Evolutionary conservation across 164 flowering plant species (phyloP).

Genomic region (Stephania yunnanensis): DNA sequence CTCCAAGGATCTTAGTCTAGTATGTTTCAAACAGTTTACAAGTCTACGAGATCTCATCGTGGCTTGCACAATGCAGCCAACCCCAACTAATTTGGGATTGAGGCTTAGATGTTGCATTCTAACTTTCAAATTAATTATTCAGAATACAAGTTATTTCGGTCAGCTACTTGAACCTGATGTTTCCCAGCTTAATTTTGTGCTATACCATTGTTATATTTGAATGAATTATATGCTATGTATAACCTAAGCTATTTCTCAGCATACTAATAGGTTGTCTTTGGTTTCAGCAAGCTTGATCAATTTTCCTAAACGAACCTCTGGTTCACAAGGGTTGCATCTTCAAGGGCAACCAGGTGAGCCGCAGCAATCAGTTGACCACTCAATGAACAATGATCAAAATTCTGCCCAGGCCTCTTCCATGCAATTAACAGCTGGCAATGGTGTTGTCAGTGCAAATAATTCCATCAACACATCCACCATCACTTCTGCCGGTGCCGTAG

Average conservation of each 20-base stretch:
- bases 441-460: constrained; percentile 45
- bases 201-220: not conserved
- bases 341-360: constrained; percentile 55
- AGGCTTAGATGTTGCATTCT: no score
- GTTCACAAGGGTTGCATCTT: constrained; percentile 42
- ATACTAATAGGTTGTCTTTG: not conserved
- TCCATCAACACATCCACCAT: constrained; percentile 36
- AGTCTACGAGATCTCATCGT: no score
- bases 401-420: constrained; percentile 33
- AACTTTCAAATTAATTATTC: no score
- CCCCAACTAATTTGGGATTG: no score
- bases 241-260: not conserved
- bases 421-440: constrained; percentile 45
- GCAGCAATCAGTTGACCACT: constrained; percentile 40
- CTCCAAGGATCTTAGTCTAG: no score
- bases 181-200: no score
- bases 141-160: no score
- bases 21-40: no score
- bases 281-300: constrained; percentile 83
- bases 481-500: constrained; percentile 45
- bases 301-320: constrained; percentile 60
- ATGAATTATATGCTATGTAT: not conserved
- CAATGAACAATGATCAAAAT: constrained; percentile 37
- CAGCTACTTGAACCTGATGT: no score
- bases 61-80: no score